Evolutionary conservation across 2,329 filamentous ascomycete genomes (phyloP).

Genomic region (Calonectria hongkongensis): DNA sequence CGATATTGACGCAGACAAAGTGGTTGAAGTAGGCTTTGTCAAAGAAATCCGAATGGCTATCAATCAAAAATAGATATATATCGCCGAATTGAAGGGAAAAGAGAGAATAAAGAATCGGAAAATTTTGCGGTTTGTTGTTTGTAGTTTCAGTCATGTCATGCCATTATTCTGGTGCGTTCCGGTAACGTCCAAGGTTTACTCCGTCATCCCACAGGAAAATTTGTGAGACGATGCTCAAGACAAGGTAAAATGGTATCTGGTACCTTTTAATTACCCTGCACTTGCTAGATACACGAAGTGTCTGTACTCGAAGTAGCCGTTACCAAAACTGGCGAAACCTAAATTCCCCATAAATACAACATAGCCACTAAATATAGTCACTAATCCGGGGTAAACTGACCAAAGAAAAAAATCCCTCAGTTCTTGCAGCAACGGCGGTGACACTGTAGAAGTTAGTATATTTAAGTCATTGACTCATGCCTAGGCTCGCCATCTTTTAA

Average conservation of each 20-base stretch:
- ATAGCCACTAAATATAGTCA: background rate
- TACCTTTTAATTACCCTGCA: background rate
- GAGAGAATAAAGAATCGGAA: no score
- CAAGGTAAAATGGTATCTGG: background rate
- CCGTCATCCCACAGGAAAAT: no score
- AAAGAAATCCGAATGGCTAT: constrained; percentile 74
- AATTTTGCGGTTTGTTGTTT: no score
- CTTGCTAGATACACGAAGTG: background rate
- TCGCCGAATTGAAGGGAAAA: no score
- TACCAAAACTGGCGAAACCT: background rate
- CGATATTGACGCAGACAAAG: constrained; percentile 65
- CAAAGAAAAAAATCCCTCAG: constrained; percentile 23
- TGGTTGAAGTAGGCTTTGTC: constrained; percentile 81
- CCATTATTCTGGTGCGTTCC: no score
- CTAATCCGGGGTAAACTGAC: background rate
- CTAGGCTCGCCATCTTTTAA: background rate
- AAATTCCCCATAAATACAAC: background rate
- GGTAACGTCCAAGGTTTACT: no score
- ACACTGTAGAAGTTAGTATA: background rate
- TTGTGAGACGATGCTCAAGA: no score
- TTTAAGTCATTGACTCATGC: background rate
- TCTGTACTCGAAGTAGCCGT: background rate
- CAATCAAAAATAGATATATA: no score
- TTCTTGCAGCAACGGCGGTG: background rate
- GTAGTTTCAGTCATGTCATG: no score